Evolutionary conservation across 2,329 filamentous ascomycete species (phyloP), one percentile per base, ranked within the genome.

Genomic region (Fusarium virguliforme): DNA sequence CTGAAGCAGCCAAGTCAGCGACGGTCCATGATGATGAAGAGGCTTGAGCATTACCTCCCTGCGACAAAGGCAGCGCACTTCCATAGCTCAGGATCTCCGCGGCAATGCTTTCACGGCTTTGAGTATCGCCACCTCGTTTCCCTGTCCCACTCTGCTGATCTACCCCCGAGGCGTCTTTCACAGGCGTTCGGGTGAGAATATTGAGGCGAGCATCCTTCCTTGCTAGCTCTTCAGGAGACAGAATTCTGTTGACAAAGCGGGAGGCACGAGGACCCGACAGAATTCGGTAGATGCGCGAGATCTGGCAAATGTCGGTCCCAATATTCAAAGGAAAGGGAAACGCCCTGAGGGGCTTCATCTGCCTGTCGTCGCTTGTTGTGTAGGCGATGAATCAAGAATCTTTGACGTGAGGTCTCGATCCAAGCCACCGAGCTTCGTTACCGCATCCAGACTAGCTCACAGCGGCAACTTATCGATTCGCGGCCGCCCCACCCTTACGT

Each of bases 241-340:
- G 78, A 56, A 90, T 75, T 62, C 85, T 84, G 9, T 79, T 75
- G 55, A 89, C 76, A 73, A 89, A 88, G 32, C 82, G 82, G 6
- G 68, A 59, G 1, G 81, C 83, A 40, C 78, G 77, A 8, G 81
- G 78, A 28, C 82, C 78, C 18, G 77, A 79, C 58, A 95, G 79
- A 57, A 94, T 83, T 22, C 80, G 79, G 67, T 84, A 82, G 65
- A 97, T 89, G 61, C 94, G 90, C 1, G 85, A 81, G 63, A 94
- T 87, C 63, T 86, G 86, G 79, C 93, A 94, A 62, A 97, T 91
- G 78, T 97, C 94, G 53, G 89, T 95, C 64, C 94, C 94, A 58
- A 97, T 83, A 54, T 86, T 86, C 13, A 95, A 77, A 1, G 89
- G 84, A n/a, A 89, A 84, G 1, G 91, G 90, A 74, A 95, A 94